Evolutionary conservation across 179 eudicot genomes (phyloP).

Genomic region (Beta macrorhiza): DNA sequence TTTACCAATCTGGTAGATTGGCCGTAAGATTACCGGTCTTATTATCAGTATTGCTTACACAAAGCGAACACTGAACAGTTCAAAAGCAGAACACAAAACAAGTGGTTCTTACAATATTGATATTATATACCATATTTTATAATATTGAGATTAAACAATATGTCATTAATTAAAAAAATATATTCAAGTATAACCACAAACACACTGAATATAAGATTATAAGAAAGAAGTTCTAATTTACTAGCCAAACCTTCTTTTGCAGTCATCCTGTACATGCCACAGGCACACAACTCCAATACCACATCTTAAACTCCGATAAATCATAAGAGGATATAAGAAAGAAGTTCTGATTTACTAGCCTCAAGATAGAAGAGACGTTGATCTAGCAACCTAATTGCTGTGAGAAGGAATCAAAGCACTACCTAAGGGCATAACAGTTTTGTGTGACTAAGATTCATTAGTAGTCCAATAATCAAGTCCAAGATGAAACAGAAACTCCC

Average conservation of each 20-base stretch:
- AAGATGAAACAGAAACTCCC: background rate
- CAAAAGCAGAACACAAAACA: no score
- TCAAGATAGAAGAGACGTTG: background rate
- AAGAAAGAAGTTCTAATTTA: no score
- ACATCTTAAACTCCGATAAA: no score
- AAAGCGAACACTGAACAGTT: no score
- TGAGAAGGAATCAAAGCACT: background rate
- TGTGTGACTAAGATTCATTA: background rate
- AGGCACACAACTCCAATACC: background rate
- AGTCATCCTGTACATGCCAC: background rate
- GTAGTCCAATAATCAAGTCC: background rate
- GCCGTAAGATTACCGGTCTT: no score
- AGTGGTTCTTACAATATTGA: no score
- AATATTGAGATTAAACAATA: no score
- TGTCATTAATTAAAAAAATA: background rate
- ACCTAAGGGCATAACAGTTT: background rate
- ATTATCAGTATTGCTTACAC: no score
- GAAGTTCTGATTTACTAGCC: background rate
- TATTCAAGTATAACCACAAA: background rate
- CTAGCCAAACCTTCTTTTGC: background rate
- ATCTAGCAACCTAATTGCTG: background rate
- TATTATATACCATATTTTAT: no score
- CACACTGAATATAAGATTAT: background rate
- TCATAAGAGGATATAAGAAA: no score
- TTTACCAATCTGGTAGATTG: no score